These are phyloP conservation scores for Uronychia setigera DNA, from an alignment of 73 alveolate species.

Conservation along the genomic window DNA sequence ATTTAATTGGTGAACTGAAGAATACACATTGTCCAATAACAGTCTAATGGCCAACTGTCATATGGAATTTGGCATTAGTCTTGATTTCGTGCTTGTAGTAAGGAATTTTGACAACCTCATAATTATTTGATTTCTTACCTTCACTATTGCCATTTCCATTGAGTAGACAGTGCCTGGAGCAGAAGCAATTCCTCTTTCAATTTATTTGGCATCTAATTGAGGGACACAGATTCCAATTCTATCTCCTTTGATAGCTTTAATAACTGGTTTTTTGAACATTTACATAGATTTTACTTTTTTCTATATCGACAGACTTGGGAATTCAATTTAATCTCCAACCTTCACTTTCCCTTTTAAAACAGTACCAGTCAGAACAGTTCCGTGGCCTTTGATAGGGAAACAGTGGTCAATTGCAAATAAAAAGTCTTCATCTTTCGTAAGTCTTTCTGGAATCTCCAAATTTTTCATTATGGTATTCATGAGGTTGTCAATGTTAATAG, in stretches of 20 bases:
- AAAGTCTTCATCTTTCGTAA: constrained; percentile 59
- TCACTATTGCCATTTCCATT: constrained; percentile 65
- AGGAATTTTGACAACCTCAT: constrained; percentile 64
- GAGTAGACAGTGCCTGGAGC: constrained; percentile 72
- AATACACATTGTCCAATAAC: constrained; percentile 74
- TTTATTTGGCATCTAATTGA: constrained; percentile 81
- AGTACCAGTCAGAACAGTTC: constrained; percentile 99
- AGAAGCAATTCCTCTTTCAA: constrained; percentile 97
- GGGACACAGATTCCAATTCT: constrained; percentile 96
- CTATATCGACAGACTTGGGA: constrained; percentile 77
- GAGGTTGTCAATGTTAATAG: constrained; percentile 72
- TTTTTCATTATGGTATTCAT: constrained; percentile 46
- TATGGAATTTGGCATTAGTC: constrained; percentile 84
- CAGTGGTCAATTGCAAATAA: constrained; percentile 97
- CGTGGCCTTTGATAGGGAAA: constrained; percentile 97
- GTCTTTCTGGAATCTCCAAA: constrained; percentile 67
- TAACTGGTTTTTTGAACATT: constrained; percentile 93
- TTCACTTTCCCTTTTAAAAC: constrained; percentile 87
- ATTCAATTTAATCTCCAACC: constrained; percentile 89
- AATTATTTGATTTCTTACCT: constrained; percentile 22
- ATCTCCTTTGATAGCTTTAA: constrained; percentile 92
- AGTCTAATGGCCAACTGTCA: constrained; percentile 88
- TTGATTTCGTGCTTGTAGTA: constrained; percentile 87
- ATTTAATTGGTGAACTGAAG: constrained; percentile 29
- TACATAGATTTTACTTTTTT: constrained; percentile 93